Percentiles rank a stretch among this genome's conserved stretches.
phyloP scores from a whole-genome alignment of 768 basidiomycete genomes.

The Pisolithus marmoratus region DNA sequence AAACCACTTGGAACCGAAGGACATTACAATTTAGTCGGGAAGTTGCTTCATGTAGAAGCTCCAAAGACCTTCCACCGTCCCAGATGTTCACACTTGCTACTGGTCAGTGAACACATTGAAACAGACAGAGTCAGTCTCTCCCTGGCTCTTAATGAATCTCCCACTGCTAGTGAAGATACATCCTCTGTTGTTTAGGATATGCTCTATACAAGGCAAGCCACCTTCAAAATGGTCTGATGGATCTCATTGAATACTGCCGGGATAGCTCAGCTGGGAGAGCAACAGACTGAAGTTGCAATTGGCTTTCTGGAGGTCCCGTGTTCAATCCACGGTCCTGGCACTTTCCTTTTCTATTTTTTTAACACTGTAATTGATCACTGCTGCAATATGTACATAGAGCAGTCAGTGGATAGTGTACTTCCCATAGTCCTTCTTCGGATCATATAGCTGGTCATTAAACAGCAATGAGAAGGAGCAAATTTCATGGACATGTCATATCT shows the following conservation, averaged over 20 bases:
- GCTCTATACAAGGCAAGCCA: background rate
- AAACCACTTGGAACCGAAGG: no score
- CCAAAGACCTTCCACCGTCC: no score
- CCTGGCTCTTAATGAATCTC: no score
- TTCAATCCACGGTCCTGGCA: slow-evolving; percentile 42
- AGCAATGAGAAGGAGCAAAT: slow-evolving; percentile 1
- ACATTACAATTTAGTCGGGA: no score
- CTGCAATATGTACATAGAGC: background rate
- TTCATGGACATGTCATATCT: slow-evolving; percentile 22
- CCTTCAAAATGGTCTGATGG: background rate
- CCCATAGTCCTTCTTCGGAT: slow-evolving; percentile 91
- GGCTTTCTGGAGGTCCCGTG: slow-evolving; percentile 37
- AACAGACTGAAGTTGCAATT: slow-evolving; percentile 27
- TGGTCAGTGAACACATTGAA: no score
- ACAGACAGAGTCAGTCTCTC: no score
- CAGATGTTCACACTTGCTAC: no score
- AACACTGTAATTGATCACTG: background rate
- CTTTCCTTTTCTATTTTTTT: slow-evolving; percentile 9
- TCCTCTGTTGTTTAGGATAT: no score
- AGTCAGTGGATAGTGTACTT: slow-evolving; percentile 65
- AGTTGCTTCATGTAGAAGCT: no score
- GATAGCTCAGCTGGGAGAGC: slow-evolving; percentile 36
- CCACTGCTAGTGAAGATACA: no score
- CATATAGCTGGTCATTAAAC: slow-evolving; percentile 58
- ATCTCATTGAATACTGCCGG: slow-evolving; percentile 10